Evolutionary conservation across 176 grass and related monocot genomes (phyloP).

Genomic region (barley (Hordeum vulgare)): MorexV3_pseudomolecules_assembly NC_058520.1:224771546-224772045

Average conservation of each 20-base stretch:
- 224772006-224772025: constrained; percentile 3
- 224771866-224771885: constrained; percentile 1
- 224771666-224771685: neutral
- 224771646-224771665: neutral
- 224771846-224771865: constrained; percentile 29
- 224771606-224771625: neutral
- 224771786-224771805: constrained; percentile 87
- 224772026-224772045: neutral
- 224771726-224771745: neutral
- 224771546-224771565: constrained; percentile 59
- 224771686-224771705: neutral
- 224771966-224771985: neutral
- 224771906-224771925: neutral
- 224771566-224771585: constrained; percentile 89
- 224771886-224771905: neutral
- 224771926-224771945: neutral
- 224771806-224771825: constrained; percentile 99
- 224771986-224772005: constrained; percentile 4
- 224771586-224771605: neutral
- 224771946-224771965: neutral
- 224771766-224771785: constrained; percentile 51
- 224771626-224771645: neutral
- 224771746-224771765: constrained; percentile 52
- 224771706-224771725: neutral
- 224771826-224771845: constrained; percentile 98